Base-by-base conservation (phyloP, 148 eudicot species). In the Rhododendron ferrugineum region DNA sequence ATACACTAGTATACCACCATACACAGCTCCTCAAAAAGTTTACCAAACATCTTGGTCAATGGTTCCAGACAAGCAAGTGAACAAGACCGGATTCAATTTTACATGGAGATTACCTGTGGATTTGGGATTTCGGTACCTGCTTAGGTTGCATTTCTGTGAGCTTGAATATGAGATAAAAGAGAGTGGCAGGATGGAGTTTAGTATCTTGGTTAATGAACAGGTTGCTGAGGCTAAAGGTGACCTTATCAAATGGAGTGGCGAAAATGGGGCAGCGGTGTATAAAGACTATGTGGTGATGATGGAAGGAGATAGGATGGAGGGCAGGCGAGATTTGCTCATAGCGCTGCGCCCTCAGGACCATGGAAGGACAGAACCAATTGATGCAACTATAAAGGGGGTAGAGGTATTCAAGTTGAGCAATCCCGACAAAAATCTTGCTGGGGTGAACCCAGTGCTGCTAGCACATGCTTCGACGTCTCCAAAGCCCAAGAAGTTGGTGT, bases 361-460 rank as follows among this genome's bases (percentile, higher is more conserved):
- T 46, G 82, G 28, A 3, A 36, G 40, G 77, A 56, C 32, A 2
- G 82, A 79, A 46, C 62, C 72, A 11, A 3, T 32, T 22, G 88
- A 85, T 91, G 79, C 70, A 36, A 9, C 76, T 3, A 22, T 91
- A 1, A 85, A 68, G 37, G 94, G 91, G 1, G 5, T 92, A 14
- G 94, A 92, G 85, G 80, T 92, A 10, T 87, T 91, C 22, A 92
- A 92, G 85, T n/a, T 91, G 86, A 92, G 87, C 84, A 82, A 87
- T 28, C 82, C 76, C 0, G 85, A 86, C 70, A 85, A 88, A 32
- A 88, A 78, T 85, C 93, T 92, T 58, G 93, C 92, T 2, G 87
- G 86, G 10, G 79, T 78, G 8, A 85, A 86, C 36, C 93, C 89
- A 9, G 20, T 58, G 42, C 66, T 73, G 11, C 11, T 9, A 0